Conservation (phyloP, 2,329 filamentous ascomycete genomes). For the Amylocarpus encephaloides region DNA sequence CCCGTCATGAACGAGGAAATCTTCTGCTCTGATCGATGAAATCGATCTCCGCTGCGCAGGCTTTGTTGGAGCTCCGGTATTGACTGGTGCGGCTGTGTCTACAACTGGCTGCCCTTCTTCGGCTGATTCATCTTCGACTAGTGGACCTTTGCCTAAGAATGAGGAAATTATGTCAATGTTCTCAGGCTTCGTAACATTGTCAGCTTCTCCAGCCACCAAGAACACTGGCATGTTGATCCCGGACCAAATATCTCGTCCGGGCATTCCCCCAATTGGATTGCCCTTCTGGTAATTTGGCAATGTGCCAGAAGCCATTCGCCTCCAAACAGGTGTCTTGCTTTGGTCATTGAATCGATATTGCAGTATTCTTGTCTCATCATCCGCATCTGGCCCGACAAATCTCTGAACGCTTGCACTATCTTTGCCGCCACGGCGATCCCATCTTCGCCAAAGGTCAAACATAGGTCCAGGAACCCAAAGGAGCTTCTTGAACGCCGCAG, state of each 20-base stretch:
- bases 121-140: constrained; percentile 21
- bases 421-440: constrained; percentile 72
- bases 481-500: constrained; percentile 46
- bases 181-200: constrained; percentile 65
- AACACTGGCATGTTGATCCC: constrained; percentile 68
- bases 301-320: constrained; percentile 69
- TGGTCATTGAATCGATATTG: constrained; percentile 76
- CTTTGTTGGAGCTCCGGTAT: constrained; percentile 29
- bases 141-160: constrained; percentile 32
- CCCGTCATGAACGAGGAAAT: constrained; percentile 32
- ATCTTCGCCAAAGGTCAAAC: constrained; percentile 70
- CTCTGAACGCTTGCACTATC: constrained; percentile 72
- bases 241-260: constrained; percentile 65
- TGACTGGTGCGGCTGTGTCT: constrained; percentile 45
- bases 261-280: constrained; percentile 54
- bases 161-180: constrained; percentile 63
- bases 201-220: constrained; percentile 70
- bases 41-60: constrained; percentile 30
- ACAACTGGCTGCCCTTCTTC: constrained; percentile 35
- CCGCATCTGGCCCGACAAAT: constrained; percentile 64
- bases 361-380: constrained; percentile 57
- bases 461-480: constrained; percentile 64
- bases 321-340: constrained; percentile 75
- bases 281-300: constrained; percentile 55
- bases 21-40: constrained; percentile 35